Conservation (phyloP, 2,329 filamentous ascomycete genomes). For the Trichoderma sp. region DNA sequence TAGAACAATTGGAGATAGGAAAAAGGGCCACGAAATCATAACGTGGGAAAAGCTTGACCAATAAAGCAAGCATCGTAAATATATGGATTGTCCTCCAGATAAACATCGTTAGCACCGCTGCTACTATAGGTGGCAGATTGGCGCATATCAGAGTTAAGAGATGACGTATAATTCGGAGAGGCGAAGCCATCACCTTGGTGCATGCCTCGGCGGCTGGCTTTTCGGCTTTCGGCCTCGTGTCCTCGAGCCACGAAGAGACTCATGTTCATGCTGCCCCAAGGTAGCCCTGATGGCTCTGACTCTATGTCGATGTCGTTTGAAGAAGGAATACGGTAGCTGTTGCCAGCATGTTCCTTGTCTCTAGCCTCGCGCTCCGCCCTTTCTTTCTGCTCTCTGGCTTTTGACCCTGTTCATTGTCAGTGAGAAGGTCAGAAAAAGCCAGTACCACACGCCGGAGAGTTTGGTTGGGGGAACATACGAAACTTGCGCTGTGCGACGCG, state of each 20-base stretch:
- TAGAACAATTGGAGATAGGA: neutral
- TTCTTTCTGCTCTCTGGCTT: constrained; percentile 68
- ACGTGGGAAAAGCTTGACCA: constrained; percentile 4
- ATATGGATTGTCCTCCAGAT: constrained; percentile 36
- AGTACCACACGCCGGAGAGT: neutral
- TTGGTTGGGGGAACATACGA: constrained; percentile 50
- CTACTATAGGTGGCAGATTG: constrained; percentile 40
- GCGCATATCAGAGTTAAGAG: constrained; percentile 30
- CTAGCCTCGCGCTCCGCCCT: constrained; percentile 62
- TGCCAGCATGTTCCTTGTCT: constrained; percentile 64
- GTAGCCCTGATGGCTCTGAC: constrained; percentile 62
- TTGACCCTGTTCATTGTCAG: constrained; percentile 59
- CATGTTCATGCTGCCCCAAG: constrained; percentile 71
- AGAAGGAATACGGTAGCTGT: constrained; percentile 63
- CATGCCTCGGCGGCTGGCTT: constrained; percentile 44
- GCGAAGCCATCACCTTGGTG: constrained; percentile 40
- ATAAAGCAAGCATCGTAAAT: constrained; percentile 28
- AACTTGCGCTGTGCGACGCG: constrained; percentile 76
- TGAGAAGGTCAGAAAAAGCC: constrained; percentile 20
- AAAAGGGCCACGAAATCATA: neutral
- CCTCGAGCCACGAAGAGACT: constrained; percentile 54
- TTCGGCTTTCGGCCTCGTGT: constrained; percentile 51
- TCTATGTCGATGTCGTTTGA: constrained; percentile 56
- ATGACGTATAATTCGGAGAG: constrained; percentile 33
- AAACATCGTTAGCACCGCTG: constrained; percentile 39